Evolutionary conservation across 768 basidiomycete species (phyloP).

Genomic region (Tricholoma flavovirens): DNA sequence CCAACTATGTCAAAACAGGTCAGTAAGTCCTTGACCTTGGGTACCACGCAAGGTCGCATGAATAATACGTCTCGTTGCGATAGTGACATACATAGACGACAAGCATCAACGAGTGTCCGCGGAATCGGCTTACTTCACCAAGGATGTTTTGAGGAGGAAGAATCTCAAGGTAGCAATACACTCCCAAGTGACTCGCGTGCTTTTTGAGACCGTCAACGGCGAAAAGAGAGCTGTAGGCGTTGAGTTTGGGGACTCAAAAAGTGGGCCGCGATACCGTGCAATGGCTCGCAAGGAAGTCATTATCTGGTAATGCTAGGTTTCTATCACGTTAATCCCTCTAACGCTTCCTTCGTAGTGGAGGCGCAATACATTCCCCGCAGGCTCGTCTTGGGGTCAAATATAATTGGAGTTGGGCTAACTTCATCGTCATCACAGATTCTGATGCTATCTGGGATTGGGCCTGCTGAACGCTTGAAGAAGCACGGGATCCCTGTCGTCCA

Average conservation of each 20-base stretch:
- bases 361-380: constrained; percentile 31
- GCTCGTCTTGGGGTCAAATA: too few species aligned
- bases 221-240: constrained; percentile 52
- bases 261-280: constrained; percentile 36
- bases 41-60: not conserved
- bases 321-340: constrained; percentile 1
- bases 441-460: constrained; percentile 75
- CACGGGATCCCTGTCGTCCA: constrained; percentile 50
- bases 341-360: constrained; percentile 33
- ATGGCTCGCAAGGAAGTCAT: constrained; percentile 55
- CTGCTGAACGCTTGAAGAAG: constrained; percentile 46
- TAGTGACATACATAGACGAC: constrained; percentile 64
- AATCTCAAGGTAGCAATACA: constrained; percentile 59
- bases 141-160: constrained; percentile 53
- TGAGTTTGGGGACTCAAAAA: constrained; percentile 42
- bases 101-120: constrained; percentile 52
- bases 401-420: too few species aligned
- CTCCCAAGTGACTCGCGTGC: constrained; percentile 51
- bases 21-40: not conserved
- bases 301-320: constrained; percentile 39
- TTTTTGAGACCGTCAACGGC: constrained; percentile 41
- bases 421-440: constrained; percentile 41
- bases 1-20: not conserved
- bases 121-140: constrained; percentile 63
- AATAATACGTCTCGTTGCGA: not conserved